phyloP scores from a whole-genome alignment of 2,329 filamentous ascomycete species.

The Venturia oleaginea region DNA sequence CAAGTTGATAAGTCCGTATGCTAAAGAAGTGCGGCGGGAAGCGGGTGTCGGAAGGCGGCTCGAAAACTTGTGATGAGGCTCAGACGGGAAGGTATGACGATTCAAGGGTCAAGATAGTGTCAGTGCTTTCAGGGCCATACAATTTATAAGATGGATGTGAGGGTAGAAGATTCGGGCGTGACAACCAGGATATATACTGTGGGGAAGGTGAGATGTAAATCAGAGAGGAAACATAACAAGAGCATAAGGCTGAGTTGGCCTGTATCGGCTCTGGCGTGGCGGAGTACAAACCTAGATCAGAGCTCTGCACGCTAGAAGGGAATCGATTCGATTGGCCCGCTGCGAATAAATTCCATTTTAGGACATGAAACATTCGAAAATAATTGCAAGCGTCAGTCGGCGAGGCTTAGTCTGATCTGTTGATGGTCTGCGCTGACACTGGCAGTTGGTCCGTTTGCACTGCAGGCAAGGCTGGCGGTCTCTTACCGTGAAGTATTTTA shows the following conservation, averaged over 20 bases:
- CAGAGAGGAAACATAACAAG: neutral
- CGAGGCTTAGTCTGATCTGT: slow-evolving; percentile 6
- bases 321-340: neutral
- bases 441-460: neutral
- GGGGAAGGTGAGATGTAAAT: neutral
- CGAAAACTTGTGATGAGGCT: neutral
- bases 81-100: slow-evolving; percentile 3
- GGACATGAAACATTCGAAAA: slow-evolving; percentile 2
- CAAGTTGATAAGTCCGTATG: slow-evolving; percentile 1
- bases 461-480: neutral
- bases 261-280: slow-evolving; percentile 8
- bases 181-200: neutral
- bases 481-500: neutral
- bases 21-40: neutral
- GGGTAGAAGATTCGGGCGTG: neutral
- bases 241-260: slow-evolving; percentile 10
- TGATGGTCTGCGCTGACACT: neutral
- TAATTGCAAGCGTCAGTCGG: slow-evolving; percentile 5
- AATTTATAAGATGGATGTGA: neutral
- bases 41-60: slow-evolving; percentile 2
- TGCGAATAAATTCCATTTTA: neutral
- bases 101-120: neutral
- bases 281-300: slow-evolving; percentile 3
- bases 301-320: neutral
- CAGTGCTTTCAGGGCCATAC: slow-evolving; percentile 1